A percentile compares a stretch with the other conserved stretches of the same genome.
These are phyloP conservation scores for Megacollybia marginata DNA, from an alignment of 768 basidiomycete species.

Conservation along the genomic window DNA sequence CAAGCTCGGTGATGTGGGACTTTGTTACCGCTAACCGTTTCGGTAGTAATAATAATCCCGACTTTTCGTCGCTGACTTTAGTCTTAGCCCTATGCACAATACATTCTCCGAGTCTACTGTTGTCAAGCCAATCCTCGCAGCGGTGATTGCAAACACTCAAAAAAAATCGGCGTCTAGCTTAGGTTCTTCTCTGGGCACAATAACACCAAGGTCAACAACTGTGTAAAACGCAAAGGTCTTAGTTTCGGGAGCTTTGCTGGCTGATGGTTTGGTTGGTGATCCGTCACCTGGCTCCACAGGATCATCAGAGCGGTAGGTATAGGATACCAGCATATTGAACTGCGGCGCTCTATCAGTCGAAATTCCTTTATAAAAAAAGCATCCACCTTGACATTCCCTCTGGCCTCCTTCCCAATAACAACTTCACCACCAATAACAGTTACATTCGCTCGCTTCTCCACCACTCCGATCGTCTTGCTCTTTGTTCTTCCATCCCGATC, in stretches of 20 bases:
- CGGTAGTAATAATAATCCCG: too few species aligned
- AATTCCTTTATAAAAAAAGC: constrained; percentile 1
- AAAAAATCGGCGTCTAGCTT: constrained; percentile 19
- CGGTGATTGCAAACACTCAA: constrained; percentile 2
- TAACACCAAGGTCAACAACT: constrained; percentile 69
- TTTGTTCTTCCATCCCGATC: constrained; percentile 41
- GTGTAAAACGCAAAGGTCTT: constrained; percentile 91
- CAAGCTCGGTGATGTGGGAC: neutral
- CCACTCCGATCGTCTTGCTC: constrained; percentile 62
- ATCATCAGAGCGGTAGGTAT: constrained; percentile 92
- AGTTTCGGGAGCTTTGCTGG: constrained; percentile 55
- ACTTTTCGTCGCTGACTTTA: neutral
- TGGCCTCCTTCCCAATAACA: constrained; percentile 72
- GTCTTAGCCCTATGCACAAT: too few species aligned
- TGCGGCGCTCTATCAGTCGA: constrained; percentile 21
- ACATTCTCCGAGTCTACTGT: too few species aligned
- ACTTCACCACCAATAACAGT: constrained; percentile 88
- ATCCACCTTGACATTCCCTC: constrained; percentile 72
- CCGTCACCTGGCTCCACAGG: constrained; percentile 55
- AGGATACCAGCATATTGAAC: constrained; percentile 93
- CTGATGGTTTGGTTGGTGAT: constrained; percentile 28
- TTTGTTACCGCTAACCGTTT: neutral
- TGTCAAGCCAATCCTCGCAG: too few species aligned
- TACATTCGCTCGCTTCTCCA: constrained; percentile 86
- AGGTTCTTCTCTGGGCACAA: constrained; percentile 53